A percentile compares a stretch with the other conserved stretches of the same genome.
Evolutionary conservation across 495 filamentous ascomycete genomes (phyloP).

Genomic region (Lasiosphaeris hirsuta): DNA sequence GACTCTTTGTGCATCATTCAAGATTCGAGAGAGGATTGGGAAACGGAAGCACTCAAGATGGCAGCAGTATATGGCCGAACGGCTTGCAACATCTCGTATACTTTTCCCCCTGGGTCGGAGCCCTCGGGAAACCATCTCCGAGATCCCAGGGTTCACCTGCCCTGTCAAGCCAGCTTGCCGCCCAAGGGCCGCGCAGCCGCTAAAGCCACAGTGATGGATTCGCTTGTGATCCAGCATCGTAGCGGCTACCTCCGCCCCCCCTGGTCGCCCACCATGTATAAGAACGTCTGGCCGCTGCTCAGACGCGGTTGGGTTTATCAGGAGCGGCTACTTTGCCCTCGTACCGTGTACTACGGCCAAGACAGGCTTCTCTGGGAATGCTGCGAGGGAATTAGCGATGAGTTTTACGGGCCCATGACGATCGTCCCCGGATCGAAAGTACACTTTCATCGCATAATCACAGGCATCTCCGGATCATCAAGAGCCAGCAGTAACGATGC

Average conservation of each 20-base stretch:
- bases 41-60: conserved; percentile 11
- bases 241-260: conserved; percentile 1
- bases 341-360: conserved; percentile 13
- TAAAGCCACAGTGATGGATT: neutral
- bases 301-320: conserved; percentile 18
- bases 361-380: conserved; percentile 18
- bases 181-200: neutral
- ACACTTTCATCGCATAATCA: conserved; percentile 11
- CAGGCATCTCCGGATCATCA: neutral
- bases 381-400: conserved; percentile 6
- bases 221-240: conserved; percentile 5
- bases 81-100: conserved; percentile 7
- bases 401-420: conserved; percentile 9
- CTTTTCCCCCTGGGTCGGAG: neutral
- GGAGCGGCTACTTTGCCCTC: conserved; percentile 11
- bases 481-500: too few relatives aligned
- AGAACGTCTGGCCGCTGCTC: conserved; percentile 10
- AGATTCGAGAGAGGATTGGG: conserved; percentile 9
- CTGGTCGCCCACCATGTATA: conserved; percentile 2
- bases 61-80: conserved; percentile 8
- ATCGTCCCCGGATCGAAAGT: conserved; percentile 3
- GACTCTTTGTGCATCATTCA: conserved; percentile 14
- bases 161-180: neutral
- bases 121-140: neutral
- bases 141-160: conserved; percentile 7